These are phyloP conservation scores for Olyra latifolia DNA, from an alignment of 176 grass and related monocot species.

Conservation along the genomic window DNA sequence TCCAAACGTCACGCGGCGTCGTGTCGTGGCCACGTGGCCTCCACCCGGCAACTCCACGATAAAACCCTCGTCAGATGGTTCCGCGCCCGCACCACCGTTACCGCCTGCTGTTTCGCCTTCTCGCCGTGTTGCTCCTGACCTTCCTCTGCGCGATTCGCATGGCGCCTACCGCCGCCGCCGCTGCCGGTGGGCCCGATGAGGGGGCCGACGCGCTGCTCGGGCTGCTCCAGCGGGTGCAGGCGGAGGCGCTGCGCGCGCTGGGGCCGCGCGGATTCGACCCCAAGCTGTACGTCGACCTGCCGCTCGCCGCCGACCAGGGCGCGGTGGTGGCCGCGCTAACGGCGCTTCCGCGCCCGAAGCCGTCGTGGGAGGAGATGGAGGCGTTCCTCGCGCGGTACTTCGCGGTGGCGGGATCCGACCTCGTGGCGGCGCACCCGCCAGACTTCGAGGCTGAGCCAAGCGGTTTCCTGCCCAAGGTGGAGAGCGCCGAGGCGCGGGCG, in stretches of 20 bases:
- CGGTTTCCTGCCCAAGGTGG: constrained; percentile 74
- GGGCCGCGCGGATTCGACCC: constrained; percentile 70
- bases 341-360: constrained; percentile 17
- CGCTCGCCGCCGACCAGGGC: constrained; percentile 50
- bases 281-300: constrained; percentile 89
- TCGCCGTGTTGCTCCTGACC: background rate
- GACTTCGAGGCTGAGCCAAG: constrained; percentile 66
- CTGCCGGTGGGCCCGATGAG: background rate
- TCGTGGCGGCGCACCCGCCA: constrained; percentile 41
- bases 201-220: constrained; percentile 40
- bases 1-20: background rate
- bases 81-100: background rate
- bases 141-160: background rate
- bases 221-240: constrained; percentile 82
- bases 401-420: constrained; percentile 62
- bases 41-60: background rate
- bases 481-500: constrained; percentile 47
- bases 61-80: background rate
- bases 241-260: constrained; percentile 49
- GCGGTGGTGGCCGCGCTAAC: constrained; percentile 45
- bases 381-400: constrained; percentile 51
- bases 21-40: no score
- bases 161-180: background rate
- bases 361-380: constrained; percentile 38
- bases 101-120: background rate